Percentiles rank a stretch among this genome's conserved stretches.
Conservation (phyloP, 768 basidiomycete genomes). For the Obba rivulosa region DNA sequence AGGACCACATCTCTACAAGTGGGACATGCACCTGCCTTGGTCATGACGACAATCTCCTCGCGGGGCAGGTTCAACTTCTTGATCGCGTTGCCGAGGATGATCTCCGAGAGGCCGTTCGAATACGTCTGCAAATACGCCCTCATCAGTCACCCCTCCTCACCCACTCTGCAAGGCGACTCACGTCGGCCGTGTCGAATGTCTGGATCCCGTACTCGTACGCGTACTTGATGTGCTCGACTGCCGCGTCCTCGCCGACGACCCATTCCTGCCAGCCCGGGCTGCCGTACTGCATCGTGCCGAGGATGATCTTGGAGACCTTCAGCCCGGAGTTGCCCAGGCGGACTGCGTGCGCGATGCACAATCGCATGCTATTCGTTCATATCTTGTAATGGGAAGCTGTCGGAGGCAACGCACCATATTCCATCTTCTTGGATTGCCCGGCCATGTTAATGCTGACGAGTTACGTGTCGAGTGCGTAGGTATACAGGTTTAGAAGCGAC, state of each 20-base stretch:
- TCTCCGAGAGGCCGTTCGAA: constrained; percentile 36
- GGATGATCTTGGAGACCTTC: constrained; percentile 29
- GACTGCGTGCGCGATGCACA: constrained; percentile 8
- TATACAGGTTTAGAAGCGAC: too few relatives aligned
- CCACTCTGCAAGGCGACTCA: not conserved
- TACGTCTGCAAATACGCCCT: constrained; percentile 22
- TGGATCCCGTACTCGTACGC: not conserved
- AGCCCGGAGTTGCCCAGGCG: constrained; percentile 34
- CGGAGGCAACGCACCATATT: too few relatives aligned
- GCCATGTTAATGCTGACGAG: too few relatives aligned
- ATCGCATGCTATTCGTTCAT: too few relatives aligned
- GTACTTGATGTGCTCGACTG: not conserved
- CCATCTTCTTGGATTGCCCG: too few relatives aligned
- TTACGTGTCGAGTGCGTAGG: too few relatives aligned
- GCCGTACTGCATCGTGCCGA: constrained; percentile 31
- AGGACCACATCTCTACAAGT: too few relatives aligned
- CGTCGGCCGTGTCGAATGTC: not conserved
- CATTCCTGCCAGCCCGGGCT: constrained; percentile 25
- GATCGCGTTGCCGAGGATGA: constrained; percentile 43
- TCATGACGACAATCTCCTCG: constrained; percentile 46
- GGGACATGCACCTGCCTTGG: constrained; percentile 30
- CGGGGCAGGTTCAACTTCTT: constrained; percentile 40
- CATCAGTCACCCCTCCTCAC: not conserved
- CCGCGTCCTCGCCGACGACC: constrained; percentile 26
- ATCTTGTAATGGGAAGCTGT: too few relatives aligned